Conservation (phyloP, 2,329 filamentous ascomycete species). For the Phaeophleospora eucalypticola region DNA sequence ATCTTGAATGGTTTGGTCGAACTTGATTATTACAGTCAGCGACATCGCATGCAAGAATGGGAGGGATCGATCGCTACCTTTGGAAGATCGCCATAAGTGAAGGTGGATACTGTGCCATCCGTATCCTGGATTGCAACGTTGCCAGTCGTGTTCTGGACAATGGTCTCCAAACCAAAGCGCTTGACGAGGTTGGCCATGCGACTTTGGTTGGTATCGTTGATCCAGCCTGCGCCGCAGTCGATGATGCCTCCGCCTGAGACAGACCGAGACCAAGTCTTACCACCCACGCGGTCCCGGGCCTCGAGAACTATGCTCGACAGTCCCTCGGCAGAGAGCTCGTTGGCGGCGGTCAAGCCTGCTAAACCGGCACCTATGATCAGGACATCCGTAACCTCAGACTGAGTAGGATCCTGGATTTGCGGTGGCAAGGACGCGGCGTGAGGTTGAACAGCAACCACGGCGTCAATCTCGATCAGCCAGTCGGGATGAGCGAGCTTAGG, state of each 20-base stretch:
- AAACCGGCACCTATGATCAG: slow-evolving; percentile 33
- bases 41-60: too few relatives aligned
- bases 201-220: slow-evolving; percentile 54
- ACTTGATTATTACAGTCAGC: too few relatives aligned
- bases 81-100: too few relatives aligned
- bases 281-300: slow-evolving; percentile 34
- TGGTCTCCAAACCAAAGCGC: slow-evolving; percentile 41
- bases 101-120: too few relatives aligned
- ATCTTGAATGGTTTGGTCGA: too few relatives aligned
- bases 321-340: slow-evolving; percentile 26
- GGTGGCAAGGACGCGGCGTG: too few relatives aligned
- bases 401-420: too few relatives aligned
- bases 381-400: slow-evolving; percentile 26
- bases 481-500: slow-evolving; percentile 24
- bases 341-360: slow-evolving; percentile 29
- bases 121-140: too few relatives aligned
- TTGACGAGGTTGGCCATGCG: slow-evolving; percentile 42
- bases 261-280: slow-evolving; percentile 42
- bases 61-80: too few relatives aligned
- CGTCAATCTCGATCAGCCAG: slow-evolving; percentile 28
- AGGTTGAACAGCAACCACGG: slow-evolving; percentile 20
- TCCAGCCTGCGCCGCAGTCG: slow-evolving; percentile 57
- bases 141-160: slow-evolving; percentile 48
- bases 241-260: slow-evolving; percentile 34
- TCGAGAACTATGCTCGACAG: slow-evolving; percentile 30